These are phyloP conservation scores for Myriosclerotinia scirpicola DNA, from an alignment of 2,329 filamentous ascomycete species.

Conservation along the genomic window DNA sequence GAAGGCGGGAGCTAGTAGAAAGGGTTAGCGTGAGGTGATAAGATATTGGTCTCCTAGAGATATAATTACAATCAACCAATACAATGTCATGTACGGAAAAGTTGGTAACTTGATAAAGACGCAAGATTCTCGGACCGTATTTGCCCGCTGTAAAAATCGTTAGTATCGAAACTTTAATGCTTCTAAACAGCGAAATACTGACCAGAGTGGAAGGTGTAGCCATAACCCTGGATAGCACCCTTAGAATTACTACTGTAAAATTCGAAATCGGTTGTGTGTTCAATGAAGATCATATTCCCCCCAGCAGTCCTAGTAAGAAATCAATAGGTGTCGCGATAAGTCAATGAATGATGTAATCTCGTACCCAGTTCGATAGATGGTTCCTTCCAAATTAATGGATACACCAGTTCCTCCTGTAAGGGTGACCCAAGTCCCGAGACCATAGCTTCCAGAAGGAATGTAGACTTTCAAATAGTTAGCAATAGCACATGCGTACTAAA, in stretches of 20 bases:
- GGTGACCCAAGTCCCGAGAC: conserved; percentile 50
- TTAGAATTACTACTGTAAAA: conserved; percentile 52
- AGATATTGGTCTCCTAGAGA: no score
- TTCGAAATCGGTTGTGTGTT: conserved; percentile 53
- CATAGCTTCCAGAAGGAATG: conserved; percentile 46
- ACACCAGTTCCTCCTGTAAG: conserved; percentile 49
- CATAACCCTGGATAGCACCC: conserved; percentile 54
- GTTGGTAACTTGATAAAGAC: conserved; percentile 28
- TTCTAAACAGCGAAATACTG: conserved; percentile 27
- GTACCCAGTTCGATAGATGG: conserved; percentile 50
- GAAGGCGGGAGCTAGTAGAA: conserved; percentile 31
- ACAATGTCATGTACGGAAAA: conserved; percentile 35
- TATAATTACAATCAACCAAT: conserved; percentile 31
- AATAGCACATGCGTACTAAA: not conserved
- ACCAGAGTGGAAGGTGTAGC: conserved; percentile 48
- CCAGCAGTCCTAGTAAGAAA: conserved; percentile 36
- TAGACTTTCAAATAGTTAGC: conserved; percentile 25
- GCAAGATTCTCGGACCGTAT: conserved; percentile 32
- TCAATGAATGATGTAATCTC: not conserved
- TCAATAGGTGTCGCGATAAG: not conserved
- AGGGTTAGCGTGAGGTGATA: not conserved
- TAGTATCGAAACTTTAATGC: not conserved
- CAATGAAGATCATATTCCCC: conserved; percentile 55
- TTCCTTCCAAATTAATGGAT: conserved; percentile 54
- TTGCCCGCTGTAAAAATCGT: conserved; percentile 16